Percentiles rank a stretch among this genome's conserved stretches.
phyloP scores from a whole-genome alignment of 148 eudicot genomes.

The Hydrangea macrophylla region DNA sequence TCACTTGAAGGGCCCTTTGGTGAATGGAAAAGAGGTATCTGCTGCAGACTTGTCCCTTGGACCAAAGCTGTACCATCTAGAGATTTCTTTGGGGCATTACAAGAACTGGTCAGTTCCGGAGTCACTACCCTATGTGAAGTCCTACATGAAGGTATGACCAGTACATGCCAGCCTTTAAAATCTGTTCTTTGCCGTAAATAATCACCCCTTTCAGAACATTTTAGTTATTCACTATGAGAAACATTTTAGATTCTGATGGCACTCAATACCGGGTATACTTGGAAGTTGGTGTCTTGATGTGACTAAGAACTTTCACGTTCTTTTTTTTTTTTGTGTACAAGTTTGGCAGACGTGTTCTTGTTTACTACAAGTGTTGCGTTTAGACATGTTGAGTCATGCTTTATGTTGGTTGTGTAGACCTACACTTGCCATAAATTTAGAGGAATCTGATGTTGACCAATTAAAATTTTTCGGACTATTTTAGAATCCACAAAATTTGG shows the following conservation, averaged over 20 bases:
- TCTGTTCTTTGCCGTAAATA: background rate
- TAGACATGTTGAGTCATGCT: background rate
- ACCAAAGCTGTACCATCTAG: slow-evolving; percentile 91
- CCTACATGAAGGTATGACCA: slow-evolving; percentile 76
- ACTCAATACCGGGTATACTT: background rate
- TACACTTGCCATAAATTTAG: background rate
- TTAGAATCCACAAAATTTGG: background rate
- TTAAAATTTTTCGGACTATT: background rate
- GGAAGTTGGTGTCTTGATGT: background rate
- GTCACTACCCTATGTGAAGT: slow-evolving; percentile 62
- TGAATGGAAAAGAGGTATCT: slow-evolving; percentile 65
- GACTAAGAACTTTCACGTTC: too few species aligned
- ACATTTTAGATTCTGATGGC: background rate
- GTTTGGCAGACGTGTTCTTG: background rate
- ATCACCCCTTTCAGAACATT: background rate
- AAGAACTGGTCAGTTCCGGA: slow-evolving; percentile 89
- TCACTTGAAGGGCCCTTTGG: slow-evolving; percentile 76
- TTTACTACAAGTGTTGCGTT: background rate
- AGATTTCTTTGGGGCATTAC: slow-evolving; percentile 75
- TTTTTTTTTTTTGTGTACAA: background rate
- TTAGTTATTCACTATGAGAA: background rate
- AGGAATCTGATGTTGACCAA: background rate
- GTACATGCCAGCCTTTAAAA: background rate
- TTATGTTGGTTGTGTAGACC: background rate
- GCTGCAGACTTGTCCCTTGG: slow-evolving; percentile 88